Conservation (phyloP, 2,329 filamentous ascomycete genomes). For the Trichoderma sp. region DNA sequence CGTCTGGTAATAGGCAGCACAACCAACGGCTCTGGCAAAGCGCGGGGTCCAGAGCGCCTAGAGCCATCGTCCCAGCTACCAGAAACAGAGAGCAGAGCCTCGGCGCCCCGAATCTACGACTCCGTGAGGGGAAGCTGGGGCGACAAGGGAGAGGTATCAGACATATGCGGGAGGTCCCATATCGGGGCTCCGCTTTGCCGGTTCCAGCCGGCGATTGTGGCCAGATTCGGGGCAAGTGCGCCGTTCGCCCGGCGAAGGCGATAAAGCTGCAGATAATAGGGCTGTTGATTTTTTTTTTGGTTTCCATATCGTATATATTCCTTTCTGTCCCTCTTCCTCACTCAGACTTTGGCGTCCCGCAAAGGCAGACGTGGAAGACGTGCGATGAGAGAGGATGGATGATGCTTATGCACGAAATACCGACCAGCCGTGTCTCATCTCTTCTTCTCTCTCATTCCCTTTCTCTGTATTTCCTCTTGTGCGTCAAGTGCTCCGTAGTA, state of each 20-base stretch:
- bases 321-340: not conserved
- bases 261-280: not conserved
- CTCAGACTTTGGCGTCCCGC: not conserved
- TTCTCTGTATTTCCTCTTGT: not conserved
- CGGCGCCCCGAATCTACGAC: not conserved
- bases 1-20: not conserved
- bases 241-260: constrained; percentile 6
- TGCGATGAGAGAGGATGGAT: constrained; percentile 2
- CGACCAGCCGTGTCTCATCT: not conserved
- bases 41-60: not conserved
- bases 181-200: constrained; percentile 14
- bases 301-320: too few relatives aligned
- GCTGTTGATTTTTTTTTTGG: too few relatives aligned
- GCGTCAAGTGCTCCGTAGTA: not conserved
- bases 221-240: not conserved
- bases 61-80: not conserved
- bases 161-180: not conserved
- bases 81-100: not conserved
- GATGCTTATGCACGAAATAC: constrained; percentile 5
- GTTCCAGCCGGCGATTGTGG: not conserved
- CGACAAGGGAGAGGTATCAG: not conserved
- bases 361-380: not conserved
- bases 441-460: not conserved
- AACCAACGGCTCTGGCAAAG: not conserved
- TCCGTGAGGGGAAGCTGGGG: not conserved